A percentile compares a stretch with the other conserved stretches of the same genome.
These are phyloP conservation scores for Yamadazyma buinensis DNA, from an alignment of 1,139 yeast genomes.

Conservation along the genomic window DNA sequence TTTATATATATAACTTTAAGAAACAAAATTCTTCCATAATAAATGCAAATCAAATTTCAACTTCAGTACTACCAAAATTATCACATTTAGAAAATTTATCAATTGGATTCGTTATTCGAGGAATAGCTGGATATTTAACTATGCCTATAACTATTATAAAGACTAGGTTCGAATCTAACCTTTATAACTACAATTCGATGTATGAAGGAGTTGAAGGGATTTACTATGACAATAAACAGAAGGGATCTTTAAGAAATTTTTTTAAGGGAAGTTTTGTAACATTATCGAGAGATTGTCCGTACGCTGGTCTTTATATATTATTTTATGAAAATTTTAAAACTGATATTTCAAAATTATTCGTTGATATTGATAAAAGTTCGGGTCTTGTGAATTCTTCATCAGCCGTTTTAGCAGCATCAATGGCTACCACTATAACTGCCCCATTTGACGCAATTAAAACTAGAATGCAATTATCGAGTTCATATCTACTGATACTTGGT, in stretches of 20 bases:
- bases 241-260: conserved; percentile 55
- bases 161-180: conserved; percentile 79
- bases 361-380: conserved; percentile 22
- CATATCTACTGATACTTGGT: conserved; percentile 19
- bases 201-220: conserved; percentile 60
- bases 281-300: conserved; percentile 87
- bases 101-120: conserved; percentile 79
- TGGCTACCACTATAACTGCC: conserved; percentile 84
- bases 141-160: conserved; percentile 98
- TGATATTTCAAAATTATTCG: conserved; percentile 21
- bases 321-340: conserved; percentile 74
- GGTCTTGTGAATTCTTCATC: conserved; percentile 64
- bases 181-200: conserved; percentile 68
- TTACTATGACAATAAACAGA: conserved; percentile 30
- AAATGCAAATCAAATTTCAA: conserved; percentile 18
- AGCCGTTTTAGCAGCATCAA: conserved; percentile 71
- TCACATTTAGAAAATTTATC: conserved; percentile 65
- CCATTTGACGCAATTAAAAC: conserved; percentile 96
- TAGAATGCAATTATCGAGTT: conserved; percentile 61
- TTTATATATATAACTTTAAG: conserved; percentile 41
- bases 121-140: conserved; percentile 79
- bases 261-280: conserved; percentile 89
- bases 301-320: conserved; percentile 88
- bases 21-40: conserved; percentile 4
- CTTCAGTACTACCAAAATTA: conserved; percentile 58